Base-by-base conservation (phyloP, 2,329 filamentous ascomycete genomes). In the Fusarium azukiicola region DNA sequence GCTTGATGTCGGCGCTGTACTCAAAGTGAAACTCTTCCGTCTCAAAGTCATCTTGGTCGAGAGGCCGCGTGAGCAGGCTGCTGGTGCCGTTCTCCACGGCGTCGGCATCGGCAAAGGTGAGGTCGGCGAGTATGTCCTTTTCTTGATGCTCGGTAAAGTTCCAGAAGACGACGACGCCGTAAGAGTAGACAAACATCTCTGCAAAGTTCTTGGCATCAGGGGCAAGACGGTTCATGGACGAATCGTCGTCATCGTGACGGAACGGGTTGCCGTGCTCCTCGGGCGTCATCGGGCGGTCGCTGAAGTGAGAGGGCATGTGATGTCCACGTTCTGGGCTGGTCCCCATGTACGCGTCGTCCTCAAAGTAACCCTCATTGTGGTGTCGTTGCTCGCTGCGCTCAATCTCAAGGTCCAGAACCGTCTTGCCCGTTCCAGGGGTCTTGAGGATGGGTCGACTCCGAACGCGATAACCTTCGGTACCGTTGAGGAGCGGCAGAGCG, bases 1-100 rank as follows among this genome's bases (percentile, higher is more conserved):
- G 93, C 77, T 97, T 95, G 46, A 98, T 96, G 73, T 96, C 92
- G 2, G 94, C 92, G 82, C 96, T 98, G 89, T 99, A 99, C 87
- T 99, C 97, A 85, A 99, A 99, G 85, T 99, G 97, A 83, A 99
- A 99, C 85, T 99, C 97, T 85, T 99, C 98, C 1, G 96, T 99
- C 89, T 99, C 98, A 81, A 98, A 98, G 84, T 99, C 97, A 79
- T 95, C 95, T 86, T 99, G 96, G 72, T 96, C 94, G 32, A 98
- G 90, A 1, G 97, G 96, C 46, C 96, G 93, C 3, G 94, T 96
- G 44, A 97, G 94, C 11, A 99, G 92, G 16, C 95, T 93, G 23
- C 88, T 85, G 66, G 92, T 91, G 23, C 92, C 92, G 74, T 95
- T 93, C 72, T 93, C 94, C 79, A 94, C 67, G 70, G 93, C 94